phyloP scores from a whole-genome alignment of 192 early-diverging fungal species.

The Rhizoclosmatium sp. region DNA sequence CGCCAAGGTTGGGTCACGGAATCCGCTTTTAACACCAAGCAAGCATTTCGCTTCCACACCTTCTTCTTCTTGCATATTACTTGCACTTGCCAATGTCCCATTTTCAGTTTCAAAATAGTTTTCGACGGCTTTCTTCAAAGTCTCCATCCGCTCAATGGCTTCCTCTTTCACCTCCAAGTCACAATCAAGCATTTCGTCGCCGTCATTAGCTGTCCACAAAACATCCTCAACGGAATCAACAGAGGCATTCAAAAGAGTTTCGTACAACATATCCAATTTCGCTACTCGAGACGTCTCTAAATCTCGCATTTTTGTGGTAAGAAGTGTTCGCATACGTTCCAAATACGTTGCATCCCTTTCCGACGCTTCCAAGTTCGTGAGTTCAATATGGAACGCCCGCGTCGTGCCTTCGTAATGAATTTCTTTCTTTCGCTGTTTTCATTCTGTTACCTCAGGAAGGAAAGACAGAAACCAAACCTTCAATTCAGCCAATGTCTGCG shows the following conservation, averaged over 20 bases:
- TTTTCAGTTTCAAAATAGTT: conserved; percentile 32
- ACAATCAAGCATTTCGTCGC: background rate
- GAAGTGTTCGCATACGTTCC: conserved; percentile 23
- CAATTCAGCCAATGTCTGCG: conserved; percentile 11
- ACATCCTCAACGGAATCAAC: conserved; percentile 12
- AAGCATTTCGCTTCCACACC: background rate
- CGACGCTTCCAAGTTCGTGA: background rate
- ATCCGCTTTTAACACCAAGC: conserved; percentile 25
- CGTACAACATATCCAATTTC: conserved; percentile 43
- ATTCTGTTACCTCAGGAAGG: background rate
- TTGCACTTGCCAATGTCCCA: background rate
- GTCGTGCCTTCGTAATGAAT: conserved; percentile 28
- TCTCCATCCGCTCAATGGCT: background rate
- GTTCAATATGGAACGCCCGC: conserved; percentile 32
- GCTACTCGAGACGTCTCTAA: conserved; percentile 36
- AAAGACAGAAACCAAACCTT: conserved; percentile 21
- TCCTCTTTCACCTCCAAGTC: background rate
- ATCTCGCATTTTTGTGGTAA: conserved; percentile 27
- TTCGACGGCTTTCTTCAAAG: conserved; percentile 8
- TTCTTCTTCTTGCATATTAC: background rate
- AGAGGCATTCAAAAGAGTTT: conserved; percentile 22
- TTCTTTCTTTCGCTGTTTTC: conserved; percentile 30
- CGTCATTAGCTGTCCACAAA: background rate
- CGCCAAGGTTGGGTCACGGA: conserved; percentile 27
- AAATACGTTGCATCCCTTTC: conserved; percentile 19